Conservation (phyloP, 805 yeast species). For the Yarrowia sp. region DNA sequence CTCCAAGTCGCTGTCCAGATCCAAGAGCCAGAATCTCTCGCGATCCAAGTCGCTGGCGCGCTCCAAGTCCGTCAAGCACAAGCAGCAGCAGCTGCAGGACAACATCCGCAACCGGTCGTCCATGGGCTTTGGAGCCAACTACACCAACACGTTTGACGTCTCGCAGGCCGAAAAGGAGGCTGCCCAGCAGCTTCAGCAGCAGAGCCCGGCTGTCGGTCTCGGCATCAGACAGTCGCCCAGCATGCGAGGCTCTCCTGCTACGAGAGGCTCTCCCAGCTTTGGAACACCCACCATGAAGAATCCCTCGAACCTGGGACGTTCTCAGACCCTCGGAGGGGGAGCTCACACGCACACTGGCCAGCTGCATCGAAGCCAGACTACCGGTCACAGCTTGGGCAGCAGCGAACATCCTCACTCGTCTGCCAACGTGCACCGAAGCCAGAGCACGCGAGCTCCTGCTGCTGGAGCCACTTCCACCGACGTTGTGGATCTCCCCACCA, state of each 20-base stretch:
- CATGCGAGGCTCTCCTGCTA: neutral
- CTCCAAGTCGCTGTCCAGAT: neutral
- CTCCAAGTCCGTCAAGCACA: conserved; percentile 8
- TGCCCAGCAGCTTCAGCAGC: neutral
- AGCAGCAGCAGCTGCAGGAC: conserved; percentile 25
- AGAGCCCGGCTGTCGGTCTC: neutral
- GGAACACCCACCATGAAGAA: neutral
- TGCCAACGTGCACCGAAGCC: neutral
- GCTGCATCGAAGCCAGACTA: neutral
- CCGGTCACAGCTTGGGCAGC: neutral
- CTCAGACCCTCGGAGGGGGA: neutral
- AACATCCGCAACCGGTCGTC: conserved; percentile 21
- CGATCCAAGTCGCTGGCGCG: conserved; percentile 5
- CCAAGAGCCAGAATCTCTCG: conserved; percentile 6
- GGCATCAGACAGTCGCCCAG: neutral
- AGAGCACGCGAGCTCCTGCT: neutral
- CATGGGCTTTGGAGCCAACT: conserved; percentile 25
- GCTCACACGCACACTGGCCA: neutral
- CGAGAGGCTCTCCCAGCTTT: neutral
- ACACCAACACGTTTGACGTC: conserved; percentile 21
- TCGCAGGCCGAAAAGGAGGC: conserved; percentile 6
- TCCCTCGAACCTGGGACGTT: neutral
- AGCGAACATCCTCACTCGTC: neutral
- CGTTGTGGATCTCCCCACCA: conserved; percentile 5
- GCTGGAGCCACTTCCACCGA: no score